Base-by-base conservation (phyloP, 805 yeast genomes). In the Sugiyamaella floridensis region DNA sequence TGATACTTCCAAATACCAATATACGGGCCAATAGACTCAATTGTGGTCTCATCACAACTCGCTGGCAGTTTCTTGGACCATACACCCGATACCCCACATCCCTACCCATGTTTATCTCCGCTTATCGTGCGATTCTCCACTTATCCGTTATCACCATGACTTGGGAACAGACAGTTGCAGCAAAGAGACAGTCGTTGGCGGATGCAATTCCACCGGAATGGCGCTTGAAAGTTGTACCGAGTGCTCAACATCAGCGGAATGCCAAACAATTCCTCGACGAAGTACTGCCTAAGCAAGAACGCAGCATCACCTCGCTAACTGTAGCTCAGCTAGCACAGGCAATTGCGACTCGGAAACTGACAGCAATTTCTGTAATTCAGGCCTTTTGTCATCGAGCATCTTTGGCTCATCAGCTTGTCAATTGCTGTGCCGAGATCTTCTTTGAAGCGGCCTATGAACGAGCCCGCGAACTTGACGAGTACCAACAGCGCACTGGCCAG, bases 321-420 rank as follows among this genome's bases (percentile, higher is more conserved):
- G 18, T 54, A 37, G 43, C 15, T 15, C 28, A 32, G 26, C 19
- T 49, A 14, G 46, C 44, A 20, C 15, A 34, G 37, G 18, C 45
- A 22, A 50, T 45, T 50, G 48, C 49, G 12, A 15, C 47, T 2
- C 73, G 73, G 20, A 64, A 69, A 52, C 70, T 72, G 65, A 65
- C 73, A 2, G 62, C 84, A 0, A 63, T 66, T 0, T 72, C 75
- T 43, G 82, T 81, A 2, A 68, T 78, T 0, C 66, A 64, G 14
- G 85, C 85, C 1, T 82, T 76, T 63, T 74, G 79, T 51, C 80
- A 80, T 58, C 64, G 86, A 43, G 80, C 85, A 4, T 74, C 80
- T 2, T 65, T 79, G 18, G 82, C 82, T 0, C 84, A 80, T 55
- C 85, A 81, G 58, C 65, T 82, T 56, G 65, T 68, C 48, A 74